Conservation (phyloP, 768 basidiomycete species). For the Cubamyces lactineus region DNA sequence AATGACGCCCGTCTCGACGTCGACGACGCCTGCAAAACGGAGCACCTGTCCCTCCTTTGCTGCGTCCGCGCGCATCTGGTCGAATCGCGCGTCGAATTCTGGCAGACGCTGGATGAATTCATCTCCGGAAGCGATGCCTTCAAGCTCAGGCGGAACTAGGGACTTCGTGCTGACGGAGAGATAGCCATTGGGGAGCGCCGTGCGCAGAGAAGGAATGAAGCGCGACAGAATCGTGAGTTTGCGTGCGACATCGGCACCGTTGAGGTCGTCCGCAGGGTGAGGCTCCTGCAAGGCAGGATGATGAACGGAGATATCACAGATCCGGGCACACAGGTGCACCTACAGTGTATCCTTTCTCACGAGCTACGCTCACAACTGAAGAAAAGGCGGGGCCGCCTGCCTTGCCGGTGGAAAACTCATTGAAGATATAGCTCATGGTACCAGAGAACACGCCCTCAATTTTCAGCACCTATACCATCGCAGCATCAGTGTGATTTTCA, state of each 20-base stretch:
- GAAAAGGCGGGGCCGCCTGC: constrained; percentile 80
- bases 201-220: constrained; percentile 57
- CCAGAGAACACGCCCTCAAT: constrained; percentile 98
- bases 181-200: constrained; percentile 74
- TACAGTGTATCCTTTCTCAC: constrained; percentile 95
- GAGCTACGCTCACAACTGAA: constrained; percentile 83
- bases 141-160: constrained; percentile 79
- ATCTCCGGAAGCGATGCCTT: constrained; percentile 68
- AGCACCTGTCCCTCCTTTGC: constrained; percentile 81
- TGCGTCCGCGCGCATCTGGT: constrained; percentile 76
- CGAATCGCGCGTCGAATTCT: constrained; percentile 82
- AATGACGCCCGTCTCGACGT: constrained; percentile 69
- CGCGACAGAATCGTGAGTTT: constrained; percentile 96
- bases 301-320: neutral
- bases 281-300: constrained; percentile 68
- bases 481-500: no score
- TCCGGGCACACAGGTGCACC: constrained; percentile 20
- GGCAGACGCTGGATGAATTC: constrained; percentile 82
- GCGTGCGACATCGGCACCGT: constrained; percentile 94
- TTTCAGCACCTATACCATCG: constrained; percentile 45
- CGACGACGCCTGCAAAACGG: constrained; percentile 93
- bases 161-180: constrained; percentile 80
- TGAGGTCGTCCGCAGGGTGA: constrained; percentile 95
- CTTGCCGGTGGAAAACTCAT: constrained; percentile 81
- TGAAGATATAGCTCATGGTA: constrained; percentile 99